Evolutionary conservation across 1,284 basidiomycete genomes (phyloP), one percentile per base, ranked within the genome.

Genomic region (Xanthoconium separans): DNA sequence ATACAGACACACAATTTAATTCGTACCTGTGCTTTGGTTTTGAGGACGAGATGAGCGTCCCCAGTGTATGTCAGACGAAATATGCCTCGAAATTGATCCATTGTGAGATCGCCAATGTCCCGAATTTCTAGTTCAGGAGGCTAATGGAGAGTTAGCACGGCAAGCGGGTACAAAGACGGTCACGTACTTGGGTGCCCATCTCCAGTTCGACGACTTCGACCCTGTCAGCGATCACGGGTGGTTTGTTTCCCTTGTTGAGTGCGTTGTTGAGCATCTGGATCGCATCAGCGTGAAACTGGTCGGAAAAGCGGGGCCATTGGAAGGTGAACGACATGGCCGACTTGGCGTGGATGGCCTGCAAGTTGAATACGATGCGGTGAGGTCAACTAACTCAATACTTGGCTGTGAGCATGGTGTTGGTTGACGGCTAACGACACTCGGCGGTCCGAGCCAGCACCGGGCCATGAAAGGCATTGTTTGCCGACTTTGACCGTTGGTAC

Each of bases 121-220:
- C 97, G 86, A 64, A 99, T 91, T 69, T 98, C 95, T 20, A 99
- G 81, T 60, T 98, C 96, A 42, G 97, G 97, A 20, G 97, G 96
- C 93, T 95, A 61, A 4, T 22, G 33, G 43, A 40, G 20, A 34
- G 41, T 53, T 31, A 58, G 57, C 11, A 46, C 39, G 53, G 47
- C 45, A 53, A 50, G 53, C 57, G 47, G 50, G 54, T 10, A 34
- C 47, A 11, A 31, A 42, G 43, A 12, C 47, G 33, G 34, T 46
- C 22, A 75, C 83, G 59, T 58, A 93, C 95, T 77, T 98, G 91
- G 2, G 91, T 95, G 41, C 97, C 97, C 96, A 99, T 99, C 73
- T 95, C 89, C 30, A 99, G 77, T 71, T 98, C 96, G 54, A 98
- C 91, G 31, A 99, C 97, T 69, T 97, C 91, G 61, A 99, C 99